A percentile compares a stretch with the other conserved stretches of the same genome.
Evolutionary conservation across 352 stramenopile genomes (phyloP).

Genomic region (Globisporangium yorkense): DNA sequence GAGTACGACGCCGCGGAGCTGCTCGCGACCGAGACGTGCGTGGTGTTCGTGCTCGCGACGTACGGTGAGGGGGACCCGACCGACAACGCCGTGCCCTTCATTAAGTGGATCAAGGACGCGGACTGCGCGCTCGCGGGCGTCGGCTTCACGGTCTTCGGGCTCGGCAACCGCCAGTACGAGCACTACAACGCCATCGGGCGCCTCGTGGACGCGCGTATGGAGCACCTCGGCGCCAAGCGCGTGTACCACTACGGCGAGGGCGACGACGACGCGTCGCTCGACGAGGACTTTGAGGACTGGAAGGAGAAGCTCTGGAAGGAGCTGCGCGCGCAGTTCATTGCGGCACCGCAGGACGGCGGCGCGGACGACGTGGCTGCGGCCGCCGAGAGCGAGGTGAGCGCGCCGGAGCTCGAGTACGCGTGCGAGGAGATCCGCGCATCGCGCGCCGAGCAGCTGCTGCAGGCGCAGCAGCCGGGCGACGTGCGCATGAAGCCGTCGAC

Average conservation of each 20-base stretch:
- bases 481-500: constrained; percentile 72
- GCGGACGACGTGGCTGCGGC: constrained; percentile 1
- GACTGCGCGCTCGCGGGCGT: constrained; percentile 51
- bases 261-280: constrained; percentile 94
- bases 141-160: constrained; percentile 94
- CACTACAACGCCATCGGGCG: constrained; percentile 97
- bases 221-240: constrained; percentile 71
- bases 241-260: constrained; percentile 92
- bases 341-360: constrained; percentile 17
- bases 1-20: constrained; percentile 84
- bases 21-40: constrained; percentile 43
- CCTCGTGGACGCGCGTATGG: constrained; percentile 88
- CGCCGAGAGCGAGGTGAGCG: constrained; percentile 14
- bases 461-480: constrained; percentile 4
- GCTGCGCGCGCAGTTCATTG: constrained; percentile 58
- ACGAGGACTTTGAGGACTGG: constrained; percentile 92
- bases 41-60: constrained; percentile 95
- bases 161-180: constrained; percentile 98
- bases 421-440: constrained; percentile 33
- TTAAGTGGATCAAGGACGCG: constrained; percentile 87
- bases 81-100: constrained; percentile 95
- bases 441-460: constrained; percentile 11
- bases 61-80: constrained; percentile 98
- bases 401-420: constrained; percentile 60
- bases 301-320: constrained; percentile 92